Conservation (phyloP, 1,284 basidiomycete genomes). For the Melanopsichium pennsylvanicum region DNA sequence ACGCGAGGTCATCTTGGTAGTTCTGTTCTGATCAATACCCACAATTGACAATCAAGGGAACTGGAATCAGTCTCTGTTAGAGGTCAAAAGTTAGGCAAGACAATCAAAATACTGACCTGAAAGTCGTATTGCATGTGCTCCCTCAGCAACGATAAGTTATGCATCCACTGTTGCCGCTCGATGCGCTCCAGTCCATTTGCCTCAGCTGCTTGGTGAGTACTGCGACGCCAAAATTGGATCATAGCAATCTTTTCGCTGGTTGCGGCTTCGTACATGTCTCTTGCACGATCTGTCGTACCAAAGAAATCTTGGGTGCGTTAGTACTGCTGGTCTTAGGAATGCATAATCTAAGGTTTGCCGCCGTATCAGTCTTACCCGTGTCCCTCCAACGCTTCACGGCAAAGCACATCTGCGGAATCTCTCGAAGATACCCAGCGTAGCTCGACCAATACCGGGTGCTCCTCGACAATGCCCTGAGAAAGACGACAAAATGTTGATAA, state of each 20-base stretch:
- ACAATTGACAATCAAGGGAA: too few species aligned
- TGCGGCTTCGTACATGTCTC: conserved; percentile 19
- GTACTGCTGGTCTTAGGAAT: too few species aligned
- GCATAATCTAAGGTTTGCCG: too few species aligned
- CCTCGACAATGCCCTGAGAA: conserved; percentile 24
- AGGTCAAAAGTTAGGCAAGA: too few species aligned
- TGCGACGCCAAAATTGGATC: conserved; percentile 7
- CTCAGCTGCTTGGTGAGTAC: neutral
- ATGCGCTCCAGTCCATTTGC: conserved; percentile 1
- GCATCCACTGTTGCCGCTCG: conserved; percentile 12
- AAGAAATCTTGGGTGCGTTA: too few species aligned
- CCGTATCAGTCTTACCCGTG: conserved; percentile 11
- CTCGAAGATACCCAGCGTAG: conserved; percentile 45
- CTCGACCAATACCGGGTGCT: conserved; percentile 39
- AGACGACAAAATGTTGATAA: neutral
- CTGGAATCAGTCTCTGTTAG: too few species aligned
- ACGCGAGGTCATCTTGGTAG: too few species aligned
- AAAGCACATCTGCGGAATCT: conserved; percentile 40
- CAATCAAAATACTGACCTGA: conserved; percentile 2
- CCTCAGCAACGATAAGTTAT: neutral
- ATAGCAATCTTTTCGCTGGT: conserved; percentile 14
- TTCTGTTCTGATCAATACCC: too few species aligned
- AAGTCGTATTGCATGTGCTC: conserved; percentile 1
- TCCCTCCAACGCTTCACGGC: conserved; percentile 33
- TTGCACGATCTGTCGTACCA: conserved; percentile 12